Evolutionary conservation across 2,329 filamentous ascomycete genomes (phyloP).

Genomic region (Epichloe festucae): DNA sequence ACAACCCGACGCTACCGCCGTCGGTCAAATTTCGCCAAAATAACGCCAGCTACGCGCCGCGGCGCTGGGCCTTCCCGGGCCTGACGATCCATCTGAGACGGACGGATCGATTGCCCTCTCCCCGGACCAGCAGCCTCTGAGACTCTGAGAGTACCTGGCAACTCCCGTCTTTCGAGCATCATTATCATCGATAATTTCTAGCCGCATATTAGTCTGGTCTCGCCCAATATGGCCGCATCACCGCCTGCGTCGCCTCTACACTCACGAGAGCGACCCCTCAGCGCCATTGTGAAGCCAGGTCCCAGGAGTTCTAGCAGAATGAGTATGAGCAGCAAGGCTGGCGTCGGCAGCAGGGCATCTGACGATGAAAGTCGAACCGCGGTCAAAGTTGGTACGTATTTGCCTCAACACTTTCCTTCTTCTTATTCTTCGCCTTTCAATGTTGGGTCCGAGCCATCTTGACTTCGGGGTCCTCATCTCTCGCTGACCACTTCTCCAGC

Average conservation of each 20-base stretch:
- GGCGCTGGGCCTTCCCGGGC: constrained; percentile 3
- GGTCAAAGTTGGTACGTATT: constrained; percentile 79
- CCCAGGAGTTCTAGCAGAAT: constrained; percentile 69
- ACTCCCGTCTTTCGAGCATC: neutral
- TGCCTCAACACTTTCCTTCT: neutral
- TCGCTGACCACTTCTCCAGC: constrained; percentile 35
- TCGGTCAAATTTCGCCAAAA: neutral
- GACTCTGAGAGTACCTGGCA: neutral
- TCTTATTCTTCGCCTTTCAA: neutral
- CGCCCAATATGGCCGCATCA: constrained; percentile 48
- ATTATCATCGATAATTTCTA: neutral
- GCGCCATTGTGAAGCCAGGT: constrained; percentile 63
- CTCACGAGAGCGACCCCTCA: constrained; percentile 57
- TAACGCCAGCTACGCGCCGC: constrained; percentile 4
- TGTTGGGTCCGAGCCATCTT: neutral
- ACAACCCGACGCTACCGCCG: neutral
- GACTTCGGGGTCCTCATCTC: neutral
- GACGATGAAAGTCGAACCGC: constrained; percentile 85
- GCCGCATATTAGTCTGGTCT: neutral
- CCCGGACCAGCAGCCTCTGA: neutral
- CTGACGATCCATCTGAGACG: constrained; percentile 2
- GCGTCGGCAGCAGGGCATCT: constrained; percentile 66
- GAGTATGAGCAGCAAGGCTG: constrained; percentile 70
- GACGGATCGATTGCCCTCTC: constrained; percentile 1
- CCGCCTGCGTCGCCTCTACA: constrained; percentile 53